A percentile compares a stretch with the other conserved stretches of the same genome.
phyloP scores from a whole-genome alignment of 2,329 filamentous ascomycete species.

The Lachnellula arida region DNA sequence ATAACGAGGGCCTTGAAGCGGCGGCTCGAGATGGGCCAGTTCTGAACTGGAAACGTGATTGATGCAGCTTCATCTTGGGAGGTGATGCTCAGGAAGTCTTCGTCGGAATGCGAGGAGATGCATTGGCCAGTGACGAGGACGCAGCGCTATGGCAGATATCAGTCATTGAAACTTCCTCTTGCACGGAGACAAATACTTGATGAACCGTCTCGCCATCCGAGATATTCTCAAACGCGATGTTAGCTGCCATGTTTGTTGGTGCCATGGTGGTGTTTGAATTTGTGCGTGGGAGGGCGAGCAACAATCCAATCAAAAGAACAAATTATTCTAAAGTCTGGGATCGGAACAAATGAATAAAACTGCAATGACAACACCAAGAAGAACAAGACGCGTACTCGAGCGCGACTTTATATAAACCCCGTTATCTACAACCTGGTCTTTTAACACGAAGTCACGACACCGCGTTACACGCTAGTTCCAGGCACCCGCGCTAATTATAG shows the following conservation, averaged over 20 bases:
- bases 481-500: too few species aligned
- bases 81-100: conserved; percentile 24
- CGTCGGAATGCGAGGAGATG: conserved; percentile 13
- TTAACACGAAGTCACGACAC: too few species aligned
- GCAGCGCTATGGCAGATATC: not conserved
- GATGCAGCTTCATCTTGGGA: conserved; percentile 24
- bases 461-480: too few species aligned
- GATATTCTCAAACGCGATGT: not conserved
- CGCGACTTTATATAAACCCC: too few species aligned
- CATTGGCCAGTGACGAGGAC: conserved; percentile 30
- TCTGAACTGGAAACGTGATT: conserved; percentile 51
- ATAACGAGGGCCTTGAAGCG: conserved; percentile 65
- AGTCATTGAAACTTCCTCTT: not conserved
- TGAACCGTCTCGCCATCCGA: not conserved
- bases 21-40: conserved; percentile 61
- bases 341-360: too few species aligned
- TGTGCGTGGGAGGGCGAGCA: too few species aligned
- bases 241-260: not conserved
- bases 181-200: not conserved
- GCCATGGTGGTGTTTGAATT: not conserved
- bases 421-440: too few species aligned
- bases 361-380: too few species aligned
- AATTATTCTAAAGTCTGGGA: too few species aligned
- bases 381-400: too few species aligned
- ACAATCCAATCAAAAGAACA: too few species aligned